Percentiles rank a stretch among this genome's conserved stretches.
These are phyloP conservation scores for Kodamaea kakaduensis DNA, from an alignment of 805 yeast genomes.

Conservation along the genomic window DNA sequence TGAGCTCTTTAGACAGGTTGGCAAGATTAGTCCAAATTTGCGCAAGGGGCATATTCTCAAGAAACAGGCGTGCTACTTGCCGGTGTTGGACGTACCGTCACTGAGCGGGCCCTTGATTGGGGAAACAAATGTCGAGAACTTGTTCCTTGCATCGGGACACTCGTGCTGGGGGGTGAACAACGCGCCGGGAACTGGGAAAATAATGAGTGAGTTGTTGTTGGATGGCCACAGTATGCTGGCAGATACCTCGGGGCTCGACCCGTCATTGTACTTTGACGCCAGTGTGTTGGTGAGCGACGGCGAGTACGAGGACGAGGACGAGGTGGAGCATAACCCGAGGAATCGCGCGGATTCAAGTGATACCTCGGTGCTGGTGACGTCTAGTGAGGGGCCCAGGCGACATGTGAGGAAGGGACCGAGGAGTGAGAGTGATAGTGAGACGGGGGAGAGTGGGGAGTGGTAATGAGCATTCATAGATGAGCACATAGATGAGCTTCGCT, in stretches of 20 bases:
- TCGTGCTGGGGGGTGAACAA: constrained; percentile 99
- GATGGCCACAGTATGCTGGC: constrained; percentile 82
- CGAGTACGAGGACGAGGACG: constrained; percentile 12
- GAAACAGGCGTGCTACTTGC: constrained; percentile 92
- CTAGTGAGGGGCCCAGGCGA: not conserved
- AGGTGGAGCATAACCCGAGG: constrained; percentile 8
- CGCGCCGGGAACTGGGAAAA: constrained; percentile 95
- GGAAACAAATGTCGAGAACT: constrained; percentile 77
- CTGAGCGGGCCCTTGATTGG: constrained; percentile 93
- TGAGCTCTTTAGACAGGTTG: constrained; percentile 75
- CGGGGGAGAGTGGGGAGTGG: constrained; percentile 6
- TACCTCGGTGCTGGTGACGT: constrained; percentile 4
- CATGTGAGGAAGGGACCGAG: not conserved
- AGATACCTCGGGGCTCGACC: constrained; percentile 78
- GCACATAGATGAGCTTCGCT: no score
- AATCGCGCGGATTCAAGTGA: constrained; percentile 2
- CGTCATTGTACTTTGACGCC: constrained; percentile 83
- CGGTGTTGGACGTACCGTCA: constrained; percentile 90
- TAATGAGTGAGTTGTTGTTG: constrained; percentile 79
- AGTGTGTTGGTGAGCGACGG: constrained; percentile 35
- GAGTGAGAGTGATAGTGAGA: constrained; percentile 4
- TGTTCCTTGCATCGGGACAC: constrained; percentile 86
- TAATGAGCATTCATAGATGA: no score
- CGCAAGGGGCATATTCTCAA: constrained; percentile 70
- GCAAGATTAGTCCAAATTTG: constrained; percentile 66